Percentiles rank a stretch among this genome's conserved stretches.
Evolutionary conservation across 805 yeast species (phyloP).

Genomic region (Wickerhamomyces alni): DNA sequence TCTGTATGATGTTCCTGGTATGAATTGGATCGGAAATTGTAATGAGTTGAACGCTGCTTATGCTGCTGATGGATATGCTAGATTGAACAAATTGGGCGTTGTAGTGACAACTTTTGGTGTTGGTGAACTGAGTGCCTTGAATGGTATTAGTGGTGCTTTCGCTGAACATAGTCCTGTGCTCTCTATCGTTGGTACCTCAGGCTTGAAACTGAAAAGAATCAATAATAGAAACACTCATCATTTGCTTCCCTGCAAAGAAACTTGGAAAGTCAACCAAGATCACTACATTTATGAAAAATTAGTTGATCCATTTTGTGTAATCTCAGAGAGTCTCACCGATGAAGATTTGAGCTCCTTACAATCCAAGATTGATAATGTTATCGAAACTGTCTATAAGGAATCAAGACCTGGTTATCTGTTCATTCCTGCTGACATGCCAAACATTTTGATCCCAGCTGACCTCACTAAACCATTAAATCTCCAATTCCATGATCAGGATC

Average conservation of each 20-base stretch:
- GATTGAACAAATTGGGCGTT: conserved; percentile 34
- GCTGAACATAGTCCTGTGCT: conserved; percentile 78
- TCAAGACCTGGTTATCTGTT: conserved; percentile 70
- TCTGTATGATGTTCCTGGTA: conserved; percentile 40
- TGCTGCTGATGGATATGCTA: conserved; percentile 85
- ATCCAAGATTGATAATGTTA: conserved; percentile 54
- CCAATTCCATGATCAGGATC: conserved; percentile 15
- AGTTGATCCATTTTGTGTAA: conserved; percentile 49
- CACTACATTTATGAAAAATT: conserved; percentile 53
- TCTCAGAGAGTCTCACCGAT: conserved; percentile 39
- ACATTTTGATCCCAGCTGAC: conserved; percentile 28
- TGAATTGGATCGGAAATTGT: conserved; percentile 77
- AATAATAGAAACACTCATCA: conserved; percentile 38
- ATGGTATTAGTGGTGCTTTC: conserved; percentile 78
- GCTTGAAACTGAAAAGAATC: conserved; percentile 28
- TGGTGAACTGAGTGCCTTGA: conserved; percentile 81
- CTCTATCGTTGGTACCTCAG: conserved; percentile 81
- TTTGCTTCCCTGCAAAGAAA: conserved; percentile 40
- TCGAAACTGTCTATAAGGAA: conserved; percentile 39
- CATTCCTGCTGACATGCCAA: conserved; percentile 58
- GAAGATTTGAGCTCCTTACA: conserved; percentile 45
- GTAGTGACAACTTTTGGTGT: conserved; percentile 69
- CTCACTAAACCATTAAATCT: conserved; percentile 21
- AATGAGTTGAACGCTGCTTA: conserved; percentile 89
- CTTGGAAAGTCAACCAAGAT: conserved; percentile 42